These are phyloP conservation scores for Fusarium subglutinans DNA, from an alignment of 2,329 filamentous ascomycete species.

Conservation along the genomic window DNA sequence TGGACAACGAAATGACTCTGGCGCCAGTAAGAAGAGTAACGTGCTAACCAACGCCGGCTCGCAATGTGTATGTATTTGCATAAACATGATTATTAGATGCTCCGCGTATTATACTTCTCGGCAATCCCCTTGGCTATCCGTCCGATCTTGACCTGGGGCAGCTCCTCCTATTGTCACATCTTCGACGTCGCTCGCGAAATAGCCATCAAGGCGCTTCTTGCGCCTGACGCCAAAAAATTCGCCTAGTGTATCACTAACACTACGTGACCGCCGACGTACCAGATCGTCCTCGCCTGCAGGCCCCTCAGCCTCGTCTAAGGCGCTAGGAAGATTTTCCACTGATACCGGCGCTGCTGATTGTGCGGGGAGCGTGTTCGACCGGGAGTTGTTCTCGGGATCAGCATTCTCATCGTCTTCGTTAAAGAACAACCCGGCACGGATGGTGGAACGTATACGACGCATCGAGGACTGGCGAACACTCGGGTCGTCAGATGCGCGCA, in stretches of 20 bases:
- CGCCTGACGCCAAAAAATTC: slow-evolving; percentile 51
- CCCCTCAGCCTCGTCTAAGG: slow-evolving; percentile 31
- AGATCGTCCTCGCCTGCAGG: slow-evolving; percentile 23
- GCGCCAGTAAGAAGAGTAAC: slow-evolving; percentile 31
- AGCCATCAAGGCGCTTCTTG: slow-evolving; percentile 44
- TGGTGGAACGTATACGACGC: slow-evolving; percentile 58
- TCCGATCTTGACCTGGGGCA: slow-evolving; percentile 10
- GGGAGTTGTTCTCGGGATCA: slow-evolving; percentile 11
- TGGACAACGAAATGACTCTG: slow-evolving; percentile 35
- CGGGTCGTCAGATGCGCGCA: slow-evolving; percentile 55
- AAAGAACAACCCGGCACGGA: slow-evolving; percentile 65
- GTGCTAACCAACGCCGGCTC: slow-evolving; percentile 28
- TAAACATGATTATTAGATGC: slow-evolving; percentile 28
- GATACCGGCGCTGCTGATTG: slow-evolving; percentile 37
- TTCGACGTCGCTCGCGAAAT: slow-evolving; percentile 34
- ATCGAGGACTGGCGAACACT: slow-evolving; percentile 55
- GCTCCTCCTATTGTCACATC: slow-evolving; percentile 21
- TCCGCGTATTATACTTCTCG: slow-evolving; percentile 17
- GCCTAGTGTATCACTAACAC: slow-evolving; percentile 54
- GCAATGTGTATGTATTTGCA: slow-evolving; percentile 27
- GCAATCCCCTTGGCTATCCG: slow-evolving; percentile 6
- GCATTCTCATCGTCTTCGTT: slow-evolving; percentile 53
- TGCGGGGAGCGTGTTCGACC: slow-evolving; percentile 21
- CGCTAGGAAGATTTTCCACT: slow-evolving; percentile 39
- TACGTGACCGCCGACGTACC: slow-evolving; percentile 48